A percentile compares a stretch with the other conserved stretches of the same genome.
Evolutionary conservation across 2,329 filamentous ascomycete genomes (phyloP).

Genomic region (Trichoderma koningiopsis): DNA sequence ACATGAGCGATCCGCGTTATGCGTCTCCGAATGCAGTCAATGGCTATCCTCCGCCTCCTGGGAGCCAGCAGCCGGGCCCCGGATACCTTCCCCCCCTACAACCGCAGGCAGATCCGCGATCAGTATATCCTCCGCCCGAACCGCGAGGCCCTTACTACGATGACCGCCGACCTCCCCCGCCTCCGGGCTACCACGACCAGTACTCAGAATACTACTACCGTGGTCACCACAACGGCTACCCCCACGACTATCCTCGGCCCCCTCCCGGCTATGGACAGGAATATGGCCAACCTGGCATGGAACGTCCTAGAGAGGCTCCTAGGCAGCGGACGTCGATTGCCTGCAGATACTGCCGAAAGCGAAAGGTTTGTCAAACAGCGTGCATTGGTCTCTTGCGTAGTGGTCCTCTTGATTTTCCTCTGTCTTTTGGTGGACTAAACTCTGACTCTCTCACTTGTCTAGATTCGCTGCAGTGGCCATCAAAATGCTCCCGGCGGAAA

Average conservation of each 20-base stretch:
- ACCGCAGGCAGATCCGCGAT: conserved; percentile 39
- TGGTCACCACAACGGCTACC: conserved; percentile 36
- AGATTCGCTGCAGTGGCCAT: conserved; percentile 65
- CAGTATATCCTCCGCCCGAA: conserved; percentile 45
- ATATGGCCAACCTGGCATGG: conserved; percentile 40
- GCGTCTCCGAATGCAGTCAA: conserved; percentile 50
- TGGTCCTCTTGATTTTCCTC: background rate
- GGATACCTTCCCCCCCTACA: conserved; percentile 45
- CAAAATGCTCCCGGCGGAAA: conserved; percentile 61
- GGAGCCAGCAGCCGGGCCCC: conserved; percentile 34
- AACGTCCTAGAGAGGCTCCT: conserved; percentile 49
- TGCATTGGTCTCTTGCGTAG: background rate
- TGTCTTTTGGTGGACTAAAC: background rate
- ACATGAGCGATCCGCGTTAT: conserved; percentile 43
- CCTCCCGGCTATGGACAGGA: conserved; percentile 40
- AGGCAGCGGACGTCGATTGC: conserved; percentile 62
- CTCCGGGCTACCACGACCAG: conserved; percentile 39
- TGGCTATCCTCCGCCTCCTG: conserved; percentile 49
- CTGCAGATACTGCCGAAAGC: conserved; percentile 62
- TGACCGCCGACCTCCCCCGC: conserved; percentile 39
- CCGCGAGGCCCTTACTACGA: conserved; percentile 44
- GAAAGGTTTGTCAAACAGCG: conserved; percentile 51
- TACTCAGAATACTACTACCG: conserved; percentile 44
- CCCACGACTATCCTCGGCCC: conserved; percentile 35
- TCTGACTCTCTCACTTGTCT: background rate